phyloP scores from a whole-genome alignment of 768 basidiomycete species.

The Boletus sp. region DNA sequence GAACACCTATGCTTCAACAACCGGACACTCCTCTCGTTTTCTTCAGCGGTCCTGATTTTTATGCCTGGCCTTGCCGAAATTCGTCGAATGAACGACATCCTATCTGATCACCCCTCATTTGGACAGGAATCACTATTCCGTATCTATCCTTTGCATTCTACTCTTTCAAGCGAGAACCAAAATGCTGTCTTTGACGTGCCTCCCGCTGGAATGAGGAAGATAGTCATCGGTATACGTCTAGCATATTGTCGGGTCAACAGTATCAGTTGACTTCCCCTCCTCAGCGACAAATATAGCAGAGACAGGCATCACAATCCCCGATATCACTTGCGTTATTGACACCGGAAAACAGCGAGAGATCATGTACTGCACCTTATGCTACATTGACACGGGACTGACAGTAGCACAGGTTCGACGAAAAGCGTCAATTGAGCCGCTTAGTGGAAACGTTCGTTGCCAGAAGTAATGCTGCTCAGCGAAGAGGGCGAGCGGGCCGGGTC shows the following conservation, averaged over 20 bases:
- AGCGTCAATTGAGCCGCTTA: constrained; percentile 89
- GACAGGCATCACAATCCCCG: constrained; percentile 97
- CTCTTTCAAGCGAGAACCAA: constrained; percentile 89
- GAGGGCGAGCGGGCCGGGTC: constrained; percentile 91
- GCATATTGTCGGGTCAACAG: not conserved
- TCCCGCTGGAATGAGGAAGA: constrained; percentile 78
- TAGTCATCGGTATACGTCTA: constrained; percentile 77
- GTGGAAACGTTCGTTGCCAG: constrained; percentile 89
- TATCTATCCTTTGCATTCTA: constrained; percentile 88
- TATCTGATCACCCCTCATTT: constrained; percentile 74
- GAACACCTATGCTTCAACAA: constrained; percentile 82
- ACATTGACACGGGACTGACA: constrained; percentile 5
- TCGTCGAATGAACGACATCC: constrained; percentile 77
- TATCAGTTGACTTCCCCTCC: not conserved
- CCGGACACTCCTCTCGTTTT: constrained; percentile 49
- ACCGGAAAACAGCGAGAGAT: constrained; percentile 93
- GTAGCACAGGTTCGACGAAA: constrained; percentile 81
- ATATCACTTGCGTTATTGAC: constrained; percentile 96
- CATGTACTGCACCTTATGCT: constrained; percentile 46
- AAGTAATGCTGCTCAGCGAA: constrained; percentile 87
- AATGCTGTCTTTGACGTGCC: constrained; percentile 88
- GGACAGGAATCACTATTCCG: constrained; percentile 61
- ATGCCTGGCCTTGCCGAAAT: constrained; percentile 96
- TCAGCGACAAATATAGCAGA: constrained; percentile 91
- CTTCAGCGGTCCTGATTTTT: constrained; percentile 84